These are phyloP conservation scores for Trametes hirsuta DNA, from an alignment of 1,284 basidiomycete genomes.

Conservation along the genomic window DNA sequence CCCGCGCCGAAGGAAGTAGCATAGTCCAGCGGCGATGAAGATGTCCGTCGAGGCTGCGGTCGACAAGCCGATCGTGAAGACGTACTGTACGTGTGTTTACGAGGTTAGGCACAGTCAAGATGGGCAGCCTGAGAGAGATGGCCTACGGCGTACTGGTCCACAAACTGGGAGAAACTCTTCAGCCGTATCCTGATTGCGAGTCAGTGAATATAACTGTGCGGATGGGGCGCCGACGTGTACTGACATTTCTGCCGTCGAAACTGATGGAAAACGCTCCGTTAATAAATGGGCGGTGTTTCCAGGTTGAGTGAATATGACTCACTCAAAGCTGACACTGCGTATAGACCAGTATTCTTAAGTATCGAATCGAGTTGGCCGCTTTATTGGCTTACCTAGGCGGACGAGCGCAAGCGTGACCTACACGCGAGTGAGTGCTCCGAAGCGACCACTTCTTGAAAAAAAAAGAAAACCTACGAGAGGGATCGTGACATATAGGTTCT, in stretches of 20 bases:
- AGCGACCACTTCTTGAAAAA: background rate
- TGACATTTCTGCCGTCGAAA: conserved; percentile 40
- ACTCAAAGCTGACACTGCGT: conserved; percentile 21
- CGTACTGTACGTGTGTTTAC: conserved; percentile 43
- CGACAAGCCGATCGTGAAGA: conserved; percentile 57
- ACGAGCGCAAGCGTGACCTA: conserved; percentile 28
- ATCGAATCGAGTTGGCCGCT: background rate
- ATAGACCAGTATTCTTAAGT: background rate
- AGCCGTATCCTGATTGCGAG: conserved; percentile 21
- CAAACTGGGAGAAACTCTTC: conserved; percentile 36
- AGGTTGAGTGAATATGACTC: background rate
- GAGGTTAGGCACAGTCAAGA: background rate
- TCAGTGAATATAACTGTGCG: background rate
- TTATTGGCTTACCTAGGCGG: conserved; percentile 22
- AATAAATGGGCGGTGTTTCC: background rate
- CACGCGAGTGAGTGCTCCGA: background rate
- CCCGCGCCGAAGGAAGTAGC: conserved; percentile 47
- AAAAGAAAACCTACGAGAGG: conserved; percentile 41
- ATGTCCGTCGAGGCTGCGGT: conserved; percentile 55
- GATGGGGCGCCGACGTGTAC: conserved; percentile 2
- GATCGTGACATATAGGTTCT: conserved; percentile 39
- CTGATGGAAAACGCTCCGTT: conserved; percentile 17
- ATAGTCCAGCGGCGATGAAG: conserved; percentile 51
- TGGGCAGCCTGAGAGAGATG: too few relatives aligned
- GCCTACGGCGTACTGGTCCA: conserved; percentile 21